These are phyloP conservation scores for Panaeolus papilionaceus DNA, from an alignment of 768 basidiomycete species.

Conservation along the genomic window DNA sequence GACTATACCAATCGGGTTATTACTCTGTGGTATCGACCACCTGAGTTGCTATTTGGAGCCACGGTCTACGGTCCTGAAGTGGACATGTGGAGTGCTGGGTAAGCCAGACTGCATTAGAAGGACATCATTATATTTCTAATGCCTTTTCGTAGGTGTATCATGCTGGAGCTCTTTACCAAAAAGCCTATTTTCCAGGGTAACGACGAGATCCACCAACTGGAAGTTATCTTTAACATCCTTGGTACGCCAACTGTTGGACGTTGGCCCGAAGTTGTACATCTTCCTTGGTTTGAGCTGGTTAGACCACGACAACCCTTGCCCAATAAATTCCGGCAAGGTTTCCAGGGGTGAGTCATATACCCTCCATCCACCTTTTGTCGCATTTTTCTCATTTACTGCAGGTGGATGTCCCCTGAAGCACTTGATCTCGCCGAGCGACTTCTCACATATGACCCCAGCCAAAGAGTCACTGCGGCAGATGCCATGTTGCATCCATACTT, in stretches of 20 bases:
- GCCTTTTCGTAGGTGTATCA: constrained; percentile 80
- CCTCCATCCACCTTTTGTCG: constrained; percentile 18
- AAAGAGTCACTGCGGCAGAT: constrained; percentile 77
- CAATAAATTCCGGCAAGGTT: constrained; percentile 84
- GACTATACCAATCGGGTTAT: constrained; percentile 99
- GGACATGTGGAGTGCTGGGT: constrained; percentile 99
- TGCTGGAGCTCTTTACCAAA: constrained; percentile 95
- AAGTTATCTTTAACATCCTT: constrained; percentile 88
- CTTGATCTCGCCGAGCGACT: constrained; percentile 88
- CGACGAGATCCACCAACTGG: constrained; percentile 97
- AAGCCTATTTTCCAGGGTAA: constrained; percentile 98
- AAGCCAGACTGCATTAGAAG: constrained; percentile 30
- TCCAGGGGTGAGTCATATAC: constrained; percentile 67
- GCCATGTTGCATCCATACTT: constrained; percentile 90
- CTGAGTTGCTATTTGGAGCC: constrained; percentile 93
- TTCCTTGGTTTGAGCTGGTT: constrained; percentile 99
- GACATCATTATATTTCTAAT: constrained; percentile 5
- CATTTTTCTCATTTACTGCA: constrained; percentile 33
- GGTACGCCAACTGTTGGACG: constrained; percentile 85
- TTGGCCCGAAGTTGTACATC: constrained; percentile 82
- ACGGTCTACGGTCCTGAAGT: constrained; percentile 97
- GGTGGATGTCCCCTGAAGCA: constrained; percentile 87
- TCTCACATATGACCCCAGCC: constrained; percentile 79
- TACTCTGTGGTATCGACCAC: constrained; percentile 97
- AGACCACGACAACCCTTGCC: constrained; percentile 80